phyloP scores from a whole-genome alignment of 768 basidiomycete species.

The Mycena crocata region DNA sequence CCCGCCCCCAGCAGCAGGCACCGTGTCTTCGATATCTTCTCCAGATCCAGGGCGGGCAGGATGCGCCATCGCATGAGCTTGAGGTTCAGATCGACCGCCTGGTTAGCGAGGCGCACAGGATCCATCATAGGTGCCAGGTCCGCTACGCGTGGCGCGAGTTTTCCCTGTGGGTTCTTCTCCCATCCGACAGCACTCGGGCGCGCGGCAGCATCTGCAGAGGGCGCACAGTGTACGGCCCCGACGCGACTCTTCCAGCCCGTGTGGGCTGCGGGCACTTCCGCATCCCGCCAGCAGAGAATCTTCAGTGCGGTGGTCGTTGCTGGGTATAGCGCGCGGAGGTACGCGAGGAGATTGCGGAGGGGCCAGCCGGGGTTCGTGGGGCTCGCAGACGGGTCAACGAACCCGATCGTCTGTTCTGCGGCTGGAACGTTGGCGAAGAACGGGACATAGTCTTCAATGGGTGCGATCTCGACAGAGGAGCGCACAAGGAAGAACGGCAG shows the following conservation, averaged over 20 bases:
- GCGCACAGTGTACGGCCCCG: conserved; percentile 58
- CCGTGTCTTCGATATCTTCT: conserved; percentile 81
- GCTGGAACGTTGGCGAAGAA: conserved; percentile 66
- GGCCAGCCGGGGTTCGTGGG: conserved; percentile 89
- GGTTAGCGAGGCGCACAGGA: conserved; percentile 88
- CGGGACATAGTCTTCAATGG: conserved; percentile 65
- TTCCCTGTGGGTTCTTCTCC: conserved; percentile 93
- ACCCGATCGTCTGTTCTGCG: conserved; percentile 61
- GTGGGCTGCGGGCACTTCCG: conserved; percentile 54
- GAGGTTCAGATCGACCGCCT: conserved; percentile 97
- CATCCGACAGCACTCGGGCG: conserved; percentile 87
- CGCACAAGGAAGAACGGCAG: conserved; percentile 75
- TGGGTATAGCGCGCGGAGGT: conserved; percentile 73
- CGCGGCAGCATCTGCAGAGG: conserved; percentile 26
- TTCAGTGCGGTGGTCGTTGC: conserved; percentile 60
- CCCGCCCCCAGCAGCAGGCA: conserved; percentile 95
- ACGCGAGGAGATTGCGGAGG: conserved; percentile 90
- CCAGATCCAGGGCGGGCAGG: conserved; percentile 88
- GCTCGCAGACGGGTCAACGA: conserved; percentile 88
- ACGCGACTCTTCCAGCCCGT: conserved; percentile 72
- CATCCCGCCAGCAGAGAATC: conserved; percentile 84
- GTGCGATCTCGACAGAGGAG: conserved; percentile 55
- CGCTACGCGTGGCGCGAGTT: conserved; percentile 87
- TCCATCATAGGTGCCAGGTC: conserved; percentile 98
- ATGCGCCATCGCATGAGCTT: conserved; percentile 99